Evolutionary conservation across 2,329 filamentous ascomycete genomes (phyloP).

Genomic region (Cytospora schulzeri): DNA sequence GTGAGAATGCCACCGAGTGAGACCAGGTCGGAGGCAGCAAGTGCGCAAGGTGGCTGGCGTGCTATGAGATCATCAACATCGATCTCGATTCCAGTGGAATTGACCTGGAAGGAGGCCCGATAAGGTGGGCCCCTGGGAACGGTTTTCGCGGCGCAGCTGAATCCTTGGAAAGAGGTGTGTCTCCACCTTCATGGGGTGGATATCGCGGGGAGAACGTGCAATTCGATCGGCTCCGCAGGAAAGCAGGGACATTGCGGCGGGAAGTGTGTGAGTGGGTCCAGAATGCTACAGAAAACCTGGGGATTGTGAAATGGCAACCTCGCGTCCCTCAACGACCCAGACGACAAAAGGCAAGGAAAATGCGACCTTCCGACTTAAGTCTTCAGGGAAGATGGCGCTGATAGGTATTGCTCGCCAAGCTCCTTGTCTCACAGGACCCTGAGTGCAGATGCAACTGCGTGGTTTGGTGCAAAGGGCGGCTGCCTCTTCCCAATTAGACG

Average conservation of each 20-base stretch:
- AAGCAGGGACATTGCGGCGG: not conserved
- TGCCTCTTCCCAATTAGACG: not conserved
- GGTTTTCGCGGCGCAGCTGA: conserved; percentile 3
- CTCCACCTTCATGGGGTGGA: conserved; percentile 17
- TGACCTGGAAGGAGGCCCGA: conserved; percentile 13
- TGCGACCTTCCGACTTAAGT: conserved; percentile 5
- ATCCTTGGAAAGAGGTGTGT: not conserved
- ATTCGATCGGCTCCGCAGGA: not conserved
- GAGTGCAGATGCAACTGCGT: not conserved
- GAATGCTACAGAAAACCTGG: not conserved
- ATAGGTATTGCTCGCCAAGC: not conserved
- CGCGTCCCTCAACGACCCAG: not conserved
- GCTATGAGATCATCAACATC: conserved; percentile 3
- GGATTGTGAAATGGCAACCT: not conserved
- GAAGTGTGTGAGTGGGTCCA: not conserved
- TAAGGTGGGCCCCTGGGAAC: not conserved
- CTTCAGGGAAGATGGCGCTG: not conserved
- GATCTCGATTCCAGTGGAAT: not conserved
- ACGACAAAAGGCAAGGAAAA: not conserved
- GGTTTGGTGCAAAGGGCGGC: not conserved
- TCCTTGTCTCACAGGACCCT: conserved; percentile 4
- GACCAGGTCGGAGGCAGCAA: not conserved
- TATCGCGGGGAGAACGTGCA: conserved; percentile 14
- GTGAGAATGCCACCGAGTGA: conserved; percentile 21
- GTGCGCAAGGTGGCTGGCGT: not conserved